Evolutionary conservation across 2,329 filamentous ascomycete genomes (phyloP).

Genomic region (Thyridium curvatum): DNA sequence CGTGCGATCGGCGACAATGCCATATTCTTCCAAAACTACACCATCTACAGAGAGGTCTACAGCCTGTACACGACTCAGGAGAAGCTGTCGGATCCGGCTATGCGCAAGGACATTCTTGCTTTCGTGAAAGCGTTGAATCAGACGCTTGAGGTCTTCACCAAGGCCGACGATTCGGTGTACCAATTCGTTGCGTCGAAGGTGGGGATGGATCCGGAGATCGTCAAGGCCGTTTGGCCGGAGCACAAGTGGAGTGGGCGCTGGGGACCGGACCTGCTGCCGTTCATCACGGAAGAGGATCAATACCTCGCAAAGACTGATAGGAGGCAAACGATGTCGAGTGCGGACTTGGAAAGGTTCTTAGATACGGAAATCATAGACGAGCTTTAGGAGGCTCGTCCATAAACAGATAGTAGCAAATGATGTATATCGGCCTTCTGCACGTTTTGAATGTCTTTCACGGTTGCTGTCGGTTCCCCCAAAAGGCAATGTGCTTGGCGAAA

Average conservation of each 20-base stretch:
- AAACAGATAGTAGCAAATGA: neutral
- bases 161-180: slow-evolving; percentile 17
- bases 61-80: slow-evolving; percentile 22
- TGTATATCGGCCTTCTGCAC: too few species aligned
- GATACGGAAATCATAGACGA: slow-evolving; percentile 14
- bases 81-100: slow-evolving; percentile 19
- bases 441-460: too few species aligned
- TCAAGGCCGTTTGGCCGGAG: slow-evolving; percentile 17
- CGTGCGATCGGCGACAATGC: slow-evolving; percentile 16
- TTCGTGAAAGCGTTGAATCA: slow-evolving; percentile 21
- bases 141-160: slow-evolving; percentile 19
- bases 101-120: slow-evolving; percentile 19
- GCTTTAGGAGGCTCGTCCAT: neutral
- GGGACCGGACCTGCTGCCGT: slow-evolving; percentile 17
- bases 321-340: slow-evolving; percentile 8
- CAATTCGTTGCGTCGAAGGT: slow-evolving; percentile 15
- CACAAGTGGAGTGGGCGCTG: slow-evolving; percentile 19
- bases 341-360: slow-evolving; percentile 12
- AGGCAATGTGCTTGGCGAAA: too few species aligned
- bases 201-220: slow-evolving; percentile 12
- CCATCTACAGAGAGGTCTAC: slow-evolving; percentile 25
- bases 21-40: slow-evolving; percentile 20
- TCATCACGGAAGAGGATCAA: slow-evolving; percentile 18
- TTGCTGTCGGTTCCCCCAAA: too few species aligned
- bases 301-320: slow-evolving; percentile 13